A percentile compares a stretch with the other conserved stretches of the same genome.
Evolutionary conservation across 139 green algal species (phyloP).

Genomic region (Chlamydomonas sp.): DNA sequence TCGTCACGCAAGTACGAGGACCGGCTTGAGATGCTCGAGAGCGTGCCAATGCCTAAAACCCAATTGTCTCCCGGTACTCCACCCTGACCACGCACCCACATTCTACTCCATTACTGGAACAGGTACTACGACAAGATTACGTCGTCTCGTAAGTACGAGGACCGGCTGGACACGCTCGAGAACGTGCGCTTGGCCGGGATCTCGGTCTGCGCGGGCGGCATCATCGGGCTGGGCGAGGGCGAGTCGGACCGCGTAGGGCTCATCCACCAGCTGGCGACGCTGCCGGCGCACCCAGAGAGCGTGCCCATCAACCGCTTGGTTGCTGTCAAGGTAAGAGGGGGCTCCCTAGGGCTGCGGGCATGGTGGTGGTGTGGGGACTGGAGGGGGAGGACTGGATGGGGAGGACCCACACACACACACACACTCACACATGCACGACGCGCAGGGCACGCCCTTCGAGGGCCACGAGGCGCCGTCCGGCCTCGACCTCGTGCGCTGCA

Average conservation of each 20-base stretch:
- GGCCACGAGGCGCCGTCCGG: conserved; percentile 39
- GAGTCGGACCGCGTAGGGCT: conserved; percentile 32
- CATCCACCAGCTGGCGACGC: conserved; percentile 74
- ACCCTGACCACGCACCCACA: neutral
- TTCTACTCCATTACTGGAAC: neutral
- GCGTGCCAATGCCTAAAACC: neutral
- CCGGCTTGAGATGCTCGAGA: neutral
- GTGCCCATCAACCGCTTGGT: conserved; percentile 97
- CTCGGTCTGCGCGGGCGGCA: conserved; percentile 89
- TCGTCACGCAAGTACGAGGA: conserved; percentile 40
- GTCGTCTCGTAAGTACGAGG: conserved; percentile 86
- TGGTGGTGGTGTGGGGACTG: neutral
- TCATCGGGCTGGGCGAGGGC: conserved; percentile 87
- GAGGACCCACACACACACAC: too few relatives aligned
- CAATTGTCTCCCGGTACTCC: too few relatives aligned
- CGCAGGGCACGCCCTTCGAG: too few relatives aligned
- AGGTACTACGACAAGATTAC: conserved; percentile 36
- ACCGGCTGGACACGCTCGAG: conserved; percentile 81
- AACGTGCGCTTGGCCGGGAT: conserved; percentile 89
- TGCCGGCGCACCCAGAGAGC: conserved; percentile 91
- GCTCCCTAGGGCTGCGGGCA: conserved; percentile 4
- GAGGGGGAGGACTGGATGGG: neutral
- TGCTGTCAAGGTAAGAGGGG: conserved; percentile 75
- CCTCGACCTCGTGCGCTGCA: conserved; percentile 84
- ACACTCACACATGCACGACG: too few relatives aligned